phyloP scores from a whole-genome alignment of 169 alveolate genomes.

The Cryptosporidium parvum region DNA sequence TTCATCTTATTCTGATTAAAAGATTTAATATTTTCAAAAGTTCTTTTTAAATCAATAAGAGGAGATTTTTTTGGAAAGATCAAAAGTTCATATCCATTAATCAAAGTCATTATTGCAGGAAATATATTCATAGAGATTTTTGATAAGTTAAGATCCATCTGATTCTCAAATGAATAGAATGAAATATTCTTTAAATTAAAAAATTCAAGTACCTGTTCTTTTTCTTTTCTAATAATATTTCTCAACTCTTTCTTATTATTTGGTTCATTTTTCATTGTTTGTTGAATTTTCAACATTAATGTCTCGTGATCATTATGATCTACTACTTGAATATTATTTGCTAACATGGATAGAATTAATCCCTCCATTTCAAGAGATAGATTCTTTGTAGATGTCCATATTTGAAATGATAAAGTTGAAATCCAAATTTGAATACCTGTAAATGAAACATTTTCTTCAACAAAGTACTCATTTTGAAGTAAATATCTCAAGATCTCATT shows the following conservation, averaged over 20 bases:
- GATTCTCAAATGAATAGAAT: background rate
- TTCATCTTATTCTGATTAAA: slow-evolving; percentile 6
- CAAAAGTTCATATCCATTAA: slow-evolving; percentile 51
- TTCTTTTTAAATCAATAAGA: background rate
- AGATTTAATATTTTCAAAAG: background rate
- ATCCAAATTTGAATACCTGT: slow-evolving; percentile 23
- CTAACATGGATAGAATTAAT: slow-evolving; percentile 2
- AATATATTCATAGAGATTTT: background rate
- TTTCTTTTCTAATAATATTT: background rate
- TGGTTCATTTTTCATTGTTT: no score
- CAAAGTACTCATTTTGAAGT: slow-evolving; percentile 38
- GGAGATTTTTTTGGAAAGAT: slow-evolving; percentile 22
- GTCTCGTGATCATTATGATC: background rate
- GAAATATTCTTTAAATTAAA: background rate
- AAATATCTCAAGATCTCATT: slow-evolving; percentile 60
- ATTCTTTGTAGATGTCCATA: no score
- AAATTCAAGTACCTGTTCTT: background rate
- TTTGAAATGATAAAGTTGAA: background rate
- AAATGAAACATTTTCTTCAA: slow-evolving; percentile 24
- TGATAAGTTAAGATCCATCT: background rate
- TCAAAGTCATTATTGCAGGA: slow-evolving; percentile 17
- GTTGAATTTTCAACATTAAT: background rate
- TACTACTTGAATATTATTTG: background rate
- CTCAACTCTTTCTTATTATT: no score
- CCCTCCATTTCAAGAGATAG: slow-evolving; percentile 8